phyloP scores from a whole-genome alignment of 2,329 filamentous ascomycete species.

The Microcera coccophila region DNA sequence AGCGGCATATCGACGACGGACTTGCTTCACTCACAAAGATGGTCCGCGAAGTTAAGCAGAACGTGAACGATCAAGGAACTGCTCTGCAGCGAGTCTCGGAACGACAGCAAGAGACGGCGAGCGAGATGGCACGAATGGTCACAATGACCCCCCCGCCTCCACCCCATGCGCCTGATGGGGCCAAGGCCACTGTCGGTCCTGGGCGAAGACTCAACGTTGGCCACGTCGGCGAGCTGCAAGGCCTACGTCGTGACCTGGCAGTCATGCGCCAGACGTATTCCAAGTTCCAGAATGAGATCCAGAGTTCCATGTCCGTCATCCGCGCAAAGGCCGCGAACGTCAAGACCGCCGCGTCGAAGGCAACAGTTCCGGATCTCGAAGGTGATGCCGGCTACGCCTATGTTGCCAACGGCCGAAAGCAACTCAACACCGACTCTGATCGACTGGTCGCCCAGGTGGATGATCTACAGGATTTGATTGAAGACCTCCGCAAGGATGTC shows the following conservation, averaged over 20 bases:
- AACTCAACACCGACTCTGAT: constrained; percentile 82
- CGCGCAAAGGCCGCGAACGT: constrained; percentile 77
- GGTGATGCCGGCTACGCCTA: constrained; percentile 80
- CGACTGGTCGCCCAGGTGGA: constrained; percentile 88
- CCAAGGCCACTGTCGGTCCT: constrained; percentile 31
- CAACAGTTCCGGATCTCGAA: constrained; percentile 66
- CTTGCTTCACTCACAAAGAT: constrained; percentile 74
- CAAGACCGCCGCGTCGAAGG: constrained; percentile 69
- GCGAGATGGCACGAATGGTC: constrained; percentile 69
- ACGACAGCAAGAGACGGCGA: constrained; percentile 81
- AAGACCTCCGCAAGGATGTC: constrained; percentile 96
- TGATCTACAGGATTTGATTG: constrained; percentile 93
- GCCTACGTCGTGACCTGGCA: constrained; percentile 80
- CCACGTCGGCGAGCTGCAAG: constrained; percentile 75
- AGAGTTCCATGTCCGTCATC: constrained; percentile 79
- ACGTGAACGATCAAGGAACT: constrained; percentile 76
- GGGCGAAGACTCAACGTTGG: constrained; percentile 49
- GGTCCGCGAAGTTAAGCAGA: constrained; percentile 80
- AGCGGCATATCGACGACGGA: constrained; percentile 91
- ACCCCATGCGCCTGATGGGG: constrained; percentile 40
- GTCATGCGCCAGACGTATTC: constrained; percentile 91
- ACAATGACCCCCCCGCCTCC: constrained; percentile 40
- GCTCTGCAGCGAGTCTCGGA: constrained; percentile 85
- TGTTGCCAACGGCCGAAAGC: constrained; percentile 81
- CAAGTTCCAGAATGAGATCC: constrained; percentile 82